Evolutionary conservation across 306 rosid genomes (phyloP), one percentile per base, ranked within the genome.

Genomic region (Quercus aquifolioides): DNA sequence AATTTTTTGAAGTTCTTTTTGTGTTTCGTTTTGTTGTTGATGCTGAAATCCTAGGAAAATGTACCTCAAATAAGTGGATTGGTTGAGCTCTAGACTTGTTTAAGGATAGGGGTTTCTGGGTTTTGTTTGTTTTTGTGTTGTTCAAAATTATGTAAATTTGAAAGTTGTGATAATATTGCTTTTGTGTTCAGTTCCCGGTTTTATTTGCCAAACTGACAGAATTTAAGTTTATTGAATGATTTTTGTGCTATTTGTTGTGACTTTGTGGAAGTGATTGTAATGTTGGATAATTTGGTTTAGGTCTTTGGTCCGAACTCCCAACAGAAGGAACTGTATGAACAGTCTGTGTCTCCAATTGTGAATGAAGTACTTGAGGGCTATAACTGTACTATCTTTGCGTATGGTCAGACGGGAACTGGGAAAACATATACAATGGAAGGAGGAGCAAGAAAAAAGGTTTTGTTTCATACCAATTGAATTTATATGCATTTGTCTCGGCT

Each of bases 381-480:
- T 81, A 96, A 96, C 82, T 96, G 99, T 75, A 96, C 99, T 62
- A 96, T 96, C 77, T 96, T 96, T 59, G 99, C 99, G 6, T 91
- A 96, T 84, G 99, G 99, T 60, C 99, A 96, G 82, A 96, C 99
- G 3, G 99, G 99, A 75, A 96, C 99, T 0, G 99, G 99, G 74
- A 95, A 95, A 79, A 95, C 99, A 72, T 95, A 95, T 73, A 95
- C 99, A 26, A 93, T 95, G 99, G 99, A 96, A 88, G 99, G 99
- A 82, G 99, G 99, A 67, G 97, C 97, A 46, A 87, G 93, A 81
- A 96, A 96, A 87, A 96, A 93, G 99, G 99, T 93, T 55, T 30
- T 9, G 54, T 54, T 21, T 76, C 65, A 79, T 52, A 6, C 78
- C 70, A 0, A 12, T 52, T 63, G 10, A 78, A 69, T 72, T 31